Evolutionary conservation across 2,329 filamentous ascomycete species (phyloP).

Genomic region (Stagonosporopsis chrysanthemi): DNA sequence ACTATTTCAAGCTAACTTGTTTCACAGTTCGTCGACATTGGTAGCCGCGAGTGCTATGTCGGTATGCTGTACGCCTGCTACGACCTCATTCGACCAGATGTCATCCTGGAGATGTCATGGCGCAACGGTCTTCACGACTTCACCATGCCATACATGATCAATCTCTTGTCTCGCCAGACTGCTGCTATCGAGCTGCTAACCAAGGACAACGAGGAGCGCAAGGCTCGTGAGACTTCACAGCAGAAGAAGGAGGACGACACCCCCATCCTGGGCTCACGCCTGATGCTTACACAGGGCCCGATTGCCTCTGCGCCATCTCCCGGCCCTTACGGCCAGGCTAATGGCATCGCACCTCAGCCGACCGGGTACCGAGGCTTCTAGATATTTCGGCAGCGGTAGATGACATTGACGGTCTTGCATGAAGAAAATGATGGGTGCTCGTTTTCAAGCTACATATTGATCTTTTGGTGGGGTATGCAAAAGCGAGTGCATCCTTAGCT

Average conservation of each 20-base stretch:
- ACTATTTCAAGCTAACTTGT: conserved; percentile 41
- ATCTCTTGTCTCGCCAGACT: conserved; percentile 90
- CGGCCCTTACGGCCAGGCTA: conserved; percentile 77
- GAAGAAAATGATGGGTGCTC: conserved; percentile 12
- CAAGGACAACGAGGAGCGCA: conserved; percentile 95
- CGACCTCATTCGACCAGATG: conserved; percentile 90
- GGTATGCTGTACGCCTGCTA: conserved; percentile 99
- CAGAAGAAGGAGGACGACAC: conserved; percentile 92
- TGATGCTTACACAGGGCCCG: conserved; percentile 96
- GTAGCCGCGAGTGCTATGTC: conserved; percentile 99
- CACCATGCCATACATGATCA: conserved; percentile 99
- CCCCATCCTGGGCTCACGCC: conserved; percentile 86
- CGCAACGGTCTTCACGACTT: conserved; percentile 93
- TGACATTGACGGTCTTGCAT: conserved; percentile 14
- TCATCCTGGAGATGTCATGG: conserved; percentile 97
- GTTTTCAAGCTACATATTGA: conserved; percentile 37
- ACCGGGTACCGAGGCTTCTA: conserved; percentile 64
- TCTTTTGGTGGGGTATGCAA: conserved; percentile 34
- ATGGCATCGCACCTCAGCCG: conserved; percentile 87
- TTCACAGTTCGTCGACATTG: conserved; percentile 93
- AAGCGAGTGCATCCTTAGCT: conserved; percentile 28
- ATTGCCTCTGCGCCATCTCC: conserved; percentile 65
- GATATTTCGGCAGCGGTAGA: not conserved
- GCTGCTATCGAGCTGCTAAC: conserved; percentile 84
- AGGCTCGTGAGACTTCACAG: conserved; percentile 72